Conservation (phyloP, 352 stramenopile species). For the Phytophthora rubi region DNA sequence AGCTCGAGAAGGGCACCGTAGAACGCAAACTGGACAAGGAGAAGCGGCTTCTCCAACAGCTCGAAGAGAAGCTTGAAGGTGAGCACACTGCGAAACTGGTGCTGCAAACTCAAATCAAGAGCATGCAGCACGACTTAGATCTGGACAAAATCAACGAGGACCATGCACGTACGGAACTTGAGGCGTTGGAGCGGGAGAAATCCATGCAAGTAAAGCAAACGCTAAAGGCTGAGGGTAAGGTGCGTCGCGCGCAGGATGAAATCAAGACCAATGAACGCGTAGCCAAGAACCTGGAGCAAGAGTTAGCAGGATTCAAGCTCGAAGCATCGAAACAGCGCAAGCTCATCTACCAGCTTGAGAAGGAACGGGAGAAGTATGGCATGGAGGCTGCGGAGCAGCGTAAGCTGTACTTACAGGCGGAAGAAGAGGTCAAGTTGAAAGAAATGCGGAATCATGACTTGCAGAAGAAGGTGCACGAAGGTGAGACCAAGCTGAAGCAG, state of each 20-base stretch:
- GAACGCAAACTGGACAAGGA: conserved; percentile 92
- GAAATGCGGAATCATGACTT: conserved; percentile 86
- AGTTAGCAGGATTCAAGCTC: conserved; percentile 83
- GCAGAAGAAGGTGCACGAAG: conserved; percentile 90
- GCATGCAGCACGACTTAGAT: conserved; percentile 81
- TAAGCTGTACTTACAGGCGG: conserved; percentile 82
- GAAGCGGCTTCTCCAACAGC: conserved; percentile 85
- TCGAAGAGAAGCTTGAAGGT: conserved; percentile 92
- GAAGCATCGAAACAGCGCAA: conserved; percentile 91
- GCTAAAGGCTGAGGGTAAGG: conserved; percentile 84
- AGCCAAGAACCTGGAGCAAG: conserved; percentile 85
- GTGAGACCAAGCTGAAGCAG: conserved; percentile 95
- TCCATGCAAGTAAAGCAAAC: conserved; percentile 84
- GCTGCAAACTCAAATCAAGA: conserved; percentile 85
- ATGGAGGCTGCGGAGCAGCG: conserved; percentile 87
- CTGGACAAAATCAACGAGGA: conserved; percentile 83
- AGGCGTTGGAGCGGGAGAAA: conserved; percentile 90
- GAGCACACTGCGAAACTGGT: conserved; percentile 88
- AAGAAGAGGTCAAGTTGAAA: conserved; percentile 84
- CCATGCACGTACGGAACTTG: conserved; percentile 74
- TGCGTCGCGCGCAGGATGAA: conserved; percentile 88
- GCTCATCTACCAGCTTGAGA: conserved; percentile 92
- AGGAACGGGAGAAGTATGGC: conserved; percentile 93
- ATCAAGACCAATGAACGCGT: conserved; percentile 94
- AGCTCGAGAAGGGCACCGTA: conserved; percentile 90